These are phyloP conservation scores for Phaeosphaeria sp. DNA, from an alignment of 2,329 filamentous ascomycete genomes.

Conservation along the genomic window DNA sequence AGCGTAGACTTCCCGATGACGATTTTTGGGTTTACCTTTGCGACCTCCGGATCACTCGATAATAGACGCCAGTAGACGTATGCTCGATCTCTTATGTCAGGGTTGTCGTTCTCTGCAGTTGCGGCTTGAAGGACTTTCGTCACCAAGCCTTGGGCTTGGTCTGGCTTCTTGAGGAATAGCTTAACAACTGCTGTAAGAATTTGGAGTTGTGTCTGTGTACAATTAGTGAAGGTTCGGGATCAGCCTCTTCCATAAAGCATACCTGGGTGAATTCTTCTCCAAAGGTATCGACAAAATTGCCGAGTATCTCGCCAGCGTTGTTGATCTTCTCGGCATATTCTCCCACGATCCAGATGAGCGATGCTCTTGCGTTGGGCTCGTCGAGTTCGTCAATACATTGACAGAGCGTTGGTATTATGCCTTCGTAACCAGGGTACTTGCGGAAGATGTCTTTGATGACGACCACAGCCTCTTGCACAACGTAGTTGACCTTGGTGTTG, in stretches of 20 bases:
- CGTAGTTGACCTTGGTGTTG: slow-evolving; percentile 97
- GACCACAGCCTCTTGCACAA: slow-evolving; percentile 97
- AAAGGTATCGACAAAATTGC: slow-evolving; percentile 91
- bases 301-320: slow-evolving; percentile 94
- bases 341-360: slow-evolving; percentile 97
- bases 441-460: slow-evolving; percentile 99
- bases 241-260: slow-evolving; percentile 35
- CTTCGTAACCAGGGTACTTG: slow-evolving; percentile 97
- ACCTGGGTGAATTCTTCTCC: slow-evolving; percentile 96
- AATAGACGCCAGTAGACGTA: slow-evolving; percentile 98
- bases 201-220: slow-evolving; percentile 84
- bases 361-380: slow-evolving; percentile 87
- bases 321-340: slow-evolving; percentile 99
- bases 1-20: neutral
- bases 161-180: slow-evolving; percentile 94
- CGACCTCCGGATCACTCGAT: slow-evolving; percentile 87
- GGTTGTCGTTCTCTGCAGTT: slow-evolving; percentile 95
- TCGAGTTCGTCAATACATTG: slow-evolving; percentile 97
- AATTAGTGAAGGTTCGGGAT: slow-evolving; percentile 36
- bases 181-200: slow-evolving; percentile 98
- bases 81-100: slow-evolving; percentile 93
- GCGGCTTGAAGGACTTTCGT: slow-evolving; percentile 93
- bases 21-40: slow-evolving; percentile 67
- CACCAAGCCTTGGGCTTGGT: slow-evolving; percentile 87
- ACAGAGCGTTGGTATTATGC: slow-evolving; percentile 95